Conservation (phyloP, 768 basidiomycete species). For the Russula olivacea region DNA sequence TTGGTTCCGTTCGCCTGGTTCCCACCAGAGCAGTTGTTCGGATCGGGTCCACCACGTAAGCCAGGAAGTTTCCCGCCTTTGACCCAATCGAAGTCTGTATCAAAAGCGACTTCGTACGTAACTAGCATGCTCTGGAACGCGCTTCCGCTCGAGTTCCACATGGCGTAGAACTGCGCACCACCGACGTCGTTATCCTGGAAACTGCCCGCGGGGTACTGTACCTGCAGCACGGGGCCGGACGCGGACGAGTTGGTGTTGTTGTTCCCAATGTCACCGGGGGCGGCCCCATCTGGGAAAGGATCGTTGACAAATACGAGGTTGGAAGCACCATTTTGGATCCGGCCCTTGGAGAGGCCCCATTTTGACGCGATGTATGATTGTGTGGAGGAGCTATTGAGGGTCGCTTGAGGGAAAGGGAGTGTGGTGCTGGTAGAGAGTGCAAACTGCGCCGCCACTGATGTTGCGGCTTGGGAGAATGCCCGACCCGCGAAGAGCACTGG, state of each 20-base stretch:
- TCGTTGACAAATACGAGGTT: slow-evolving; percentile 61
- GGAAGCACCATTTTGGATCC: slow-evolving; percentile 49
- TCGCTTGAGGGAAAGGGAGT: slow-evolving; percentile 60
- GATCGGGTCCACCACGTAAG: slow-evolving; percentile 58
- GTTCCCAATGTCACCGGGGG: slow-evolving; percentile 25
- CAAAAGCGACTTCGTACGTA: slow-evolving; percentile 72
- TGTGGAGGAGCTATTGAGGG: slow-evolving; percentile 45
- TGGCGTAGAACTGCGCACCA: slow-evolving; percentile 60
- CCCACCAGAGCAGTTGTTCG: slow-evolving; percentile 66
- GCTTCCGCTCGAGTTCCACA: slow-evolving; percentile 59
- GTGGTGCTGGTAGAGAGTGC: slow-evolving; percentile 54
- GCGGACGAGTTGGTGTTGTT: slow-evolving; percentile 28
- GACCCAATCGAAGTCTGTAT: slow-evolving; percentile 58
- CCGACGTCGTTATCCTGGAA: slow-evolving; percentile 50
- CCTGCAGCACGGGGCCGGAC: slow-evolving; percentile 42
- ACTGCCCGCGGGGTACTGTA: slow-evolving; percentile 57
- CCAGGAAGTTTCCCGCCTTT: slow-evolving; percentile 78
- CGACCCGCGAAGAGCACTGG: slow-evolving; percentile 5
- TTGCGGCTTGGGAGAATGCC: slow-evolving; percentile 2
- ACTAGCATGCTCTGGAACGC: slow-evolving; percentile 62
- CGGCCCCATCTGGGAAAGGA: slow-evolving; percentile 52
- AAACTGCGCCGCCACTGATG: slow-evolving; percentile 43
- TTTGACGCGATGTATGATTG: slow-evolving; percentile 45
- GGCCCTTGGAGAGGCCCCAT: slow-evolving; percentile 59
- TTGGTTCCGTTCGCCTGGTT: slow-evolving; percentile 53